Evolutionary conservation across 768 basidiomycete species (phyloP).

Genomic region (Leccinum pellstonianum): DNA sequence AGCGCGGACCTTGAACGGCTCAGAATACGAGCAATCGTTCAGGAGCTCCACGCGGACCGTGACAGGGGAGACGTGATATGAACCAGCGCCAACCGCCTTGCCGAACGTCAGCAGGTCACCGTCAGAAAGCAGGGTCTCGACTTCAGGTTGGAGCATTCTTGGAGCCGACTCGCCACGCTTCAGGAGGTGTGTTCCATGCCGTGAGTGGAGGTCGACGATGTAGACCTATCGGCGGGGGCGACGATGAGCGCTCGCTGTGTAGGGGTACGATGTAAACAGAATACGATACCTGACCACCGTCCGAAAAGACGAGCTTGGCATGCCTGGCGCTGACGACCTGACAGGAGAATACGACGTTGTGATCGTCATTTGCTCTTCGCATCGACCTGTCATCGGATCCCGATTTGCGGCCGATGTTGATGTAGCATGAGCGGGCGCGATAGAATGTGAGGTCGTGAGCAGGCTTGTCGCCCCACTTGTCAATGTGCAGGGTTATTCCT

Average conservation of each 20-base stretch:
- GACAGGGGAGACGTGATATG: slow-evolving; percentile 61
- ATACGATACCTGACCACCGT: slow-evolving; percentile 59
- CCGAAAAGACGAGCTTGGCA: slow-evolving; percentile 73
- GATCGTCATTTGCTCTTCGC: slow-evolving; percentile 39
- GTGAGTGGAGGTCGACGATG: slow-evolving; percentile 67
- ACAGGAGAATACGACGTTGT: slow-evolving; percentile 66
- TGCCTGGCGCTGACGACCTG: slow-evolving; percentile 79
- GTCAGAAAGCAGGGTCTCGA: slow-evolving; percentile 55
- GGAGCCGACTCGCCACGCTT: slow-evolving; percentile 50
- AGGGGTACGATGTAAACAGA: slow-evolving; percentile 8
- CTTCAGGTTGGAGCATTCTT: slow-evolving; percentile 51
- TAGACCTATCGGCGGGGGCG: slow-evolving; percentile 47
- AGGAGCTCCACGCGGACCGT: slow-evolving; percentile 59
- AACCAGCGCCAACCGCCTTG: slow-evolving; percentile 66
- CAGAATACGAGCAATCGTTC: slow-evolving; percentile 10
- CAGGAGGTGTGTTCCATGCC: slow-evolving; percentile 73
- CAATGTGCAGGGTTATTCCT: slow-evolving; percentile 63
- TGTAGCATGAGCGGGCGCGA: slow-evolving; percentile 46
- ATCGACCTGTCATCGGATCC: slow-evolving; percentile 42
- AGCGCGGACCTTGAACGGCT: slow-evolving; percentile 17
- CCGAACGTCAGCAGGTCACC: slow-evolving; percentile 78
- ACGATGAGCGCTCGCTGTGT: slow-evolving; percentile 11
- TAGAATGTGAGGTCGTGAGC: slow-evolving; percentile 51
- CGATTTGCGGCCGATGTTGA: slow-evolving; percentile 70
- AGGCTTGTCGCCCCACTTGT: slow-evolving; percentile 46